Conservation (phyloP, 2,329 filamentous ascomycete species). For the Aspergillus clavatus region DNA sequence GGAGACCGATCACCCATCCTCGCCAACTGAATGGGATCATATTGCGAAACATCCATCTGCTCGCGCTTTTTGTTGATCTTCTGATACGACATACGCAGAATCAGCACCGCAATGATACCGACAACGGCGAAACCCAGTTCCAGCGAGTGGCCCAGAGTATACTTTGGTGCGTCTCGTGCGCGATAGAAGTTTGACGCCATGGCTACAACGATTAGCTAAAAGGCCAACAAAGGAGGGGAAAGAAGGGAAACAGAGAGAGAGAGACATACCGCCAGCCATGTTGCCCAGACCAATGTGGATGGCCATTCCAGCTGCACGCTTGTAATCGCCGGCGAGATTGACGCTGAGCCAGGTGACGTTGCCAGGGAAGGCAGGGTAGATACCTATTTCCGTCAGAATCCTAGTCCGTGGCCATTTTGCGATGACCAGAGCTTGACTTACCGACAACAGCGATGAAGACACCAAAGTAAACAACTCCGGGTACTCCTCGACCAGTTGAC, state of each 20-base stretch:
- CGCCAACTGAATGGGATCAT: slow-evolving; percentile 49
- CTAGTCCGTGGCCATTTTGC: slow-evolving; percentile 1
- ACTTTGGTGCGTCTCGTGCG: slow-evolving; percentile 44
- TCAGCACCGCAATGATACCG: slow-evolving; percentile 43
- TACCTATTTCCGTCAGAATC: slow-evolving; percentile 20
- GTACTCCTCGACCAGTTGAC: slow-evolving; percentile 29
- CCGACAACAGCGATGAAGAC: slow-evolving; percentile 46
- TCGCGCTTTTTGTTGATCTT: slow-evolving; percentile 57
- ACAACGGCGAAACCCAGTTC: slow-evolving; percentile 48
- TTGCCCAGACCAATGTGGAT: slow-evolving; percentile 61
- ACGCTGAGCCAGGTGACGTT: slow-evolving; percentile 55
- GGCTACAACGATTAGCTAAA: slow-evolving; percentile 35
- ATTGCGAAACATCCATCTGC: slow-evolving; percentile 39
- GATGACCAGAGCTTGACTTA: slow-evolving; percentile 12
- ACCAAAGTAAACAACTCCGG: slow-evolving; percentile 45
- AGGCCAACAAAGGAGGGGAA: too few species aligned
- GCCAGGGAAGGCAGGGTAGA: slow-evolving; percentile 45
- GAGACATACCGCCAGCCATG: slow-evolving; percentile 31
- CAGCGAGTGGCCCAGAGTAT: slow-evolving; percentile 48
- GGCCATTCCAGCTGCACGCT: slow-evolving; percentile 59
- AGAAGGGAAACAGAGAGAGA: too few species aligned
- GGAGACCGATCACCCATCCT: slow-evolving; percentile 57
- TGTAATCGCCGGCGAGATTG: slow-evolving; percentile 54
- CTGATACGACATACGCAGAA: slow-evolving; percentile 50
- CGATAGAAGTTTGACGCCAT: slow-evolving; percentile 72